These are phyloP conservation scores for Juncus inflexus DNA, from an alignment of 176 grass and related monocot species.

Conservation along the genomic window DNA sequence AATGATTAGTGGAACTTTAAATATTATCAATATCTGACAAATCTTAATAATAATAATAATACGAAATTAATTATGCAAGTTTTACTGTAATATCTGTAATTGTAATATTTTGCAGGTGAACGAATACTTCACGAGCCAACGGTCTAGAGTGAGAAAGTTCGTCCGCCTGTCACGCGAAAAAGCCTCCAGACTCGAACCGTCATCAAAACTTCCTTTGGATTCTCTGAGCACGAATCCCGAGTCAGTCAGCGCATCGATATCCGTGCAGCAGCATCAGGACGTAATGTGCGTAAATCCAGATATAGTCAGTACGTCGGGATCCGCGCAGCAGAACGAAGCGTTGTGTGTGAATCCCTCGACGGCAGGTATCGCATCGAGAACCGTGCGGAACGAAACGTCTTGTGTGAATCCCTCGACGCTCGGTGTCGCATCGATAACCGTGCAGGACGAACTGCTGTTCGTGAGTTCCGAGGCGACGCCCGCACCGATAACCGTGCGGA, in stretches of 20 bases:
- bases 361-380: neutral
- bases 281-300: too few species aligned
- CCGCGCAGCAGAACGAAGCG: too few species aligned
- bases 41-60: too few species aligned
- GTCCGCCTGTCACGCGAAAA: conserved; percentile 70
- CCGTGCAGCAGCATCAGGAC: neutral
- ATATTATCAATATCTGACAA: too few species aligned
- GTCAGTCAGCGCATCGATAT: neutral
- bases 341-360: too few species aligned
- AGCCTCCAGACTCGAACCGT: conserved; percentile 41
- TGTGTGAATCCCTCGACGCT: too few species aligned
- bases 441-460: conserved; percentile 2
- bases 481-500: neutral
- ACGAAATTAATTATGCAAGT: too few species aligned
- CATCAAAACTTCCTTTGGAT: conserved; percentile 31
- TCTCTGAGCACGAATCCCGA: conserved; percentile 26
- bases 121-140: conserved; percentile 82
- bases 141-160: conserved; percentile 75
- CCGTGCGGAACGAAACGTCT: too few species aligned
- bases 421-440: neutral
- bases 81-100: too few species aligned
- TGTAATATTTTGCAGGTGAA: conserved; percentile 42
- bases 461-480: conserved; percentile 1
- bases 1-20: too few species aligned
- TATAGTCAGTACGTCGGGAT: too few species aligned